Base-by-base conservation (phyloP, 306 rosid species). In the Trifolium fragiferum region DNA sequence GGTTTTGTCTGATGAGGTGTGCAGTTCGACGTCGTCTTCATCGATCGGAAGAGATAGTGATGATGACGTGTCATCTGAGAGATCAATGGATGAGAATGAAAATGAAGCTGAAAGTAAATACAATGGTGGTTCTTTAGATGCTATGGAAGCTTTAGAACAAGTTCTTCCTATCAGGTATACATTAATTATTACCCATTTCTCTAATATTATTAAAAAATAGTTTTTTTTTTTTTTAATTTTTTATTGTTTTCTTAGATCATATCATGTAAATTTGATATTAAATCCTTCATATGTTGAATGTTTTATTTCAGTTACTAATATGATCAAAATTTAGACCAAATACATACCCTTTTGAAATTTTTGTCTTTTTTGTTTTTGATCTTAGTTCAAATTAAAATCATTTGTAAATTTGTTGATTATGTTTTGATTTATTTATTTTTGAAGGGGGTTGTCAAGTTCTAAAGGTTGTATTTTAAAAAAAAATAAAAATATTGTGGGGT, bases 41-140 rank as follows among this genome's bases (percentile, higher is more conserved):
- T 93, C 98, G 89, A 91, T 94, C 61, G 98, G 98, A 63, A 88
- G 85, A 75, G 81, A 91, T 78, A 94, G 98, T 76, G 98, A 67
- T 23, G 60, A 57, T 13, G 72, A 91, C 76, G 82, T 75, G 66
- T 87, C 83, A 8, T 80, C 87, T 7, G 89, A 46, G 55, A 78
- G 86, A 68, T 89, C 88, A 1, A 80, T 76, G 60, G 87, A 33
- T 13, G 90, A 84, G 3, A 87, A 61, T 30, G 92, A 87, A 70
- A 81, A 84, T 60, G 98, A 91, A 83, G 98, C 80, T 72, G 79
- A 94, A 78, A 94, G 98, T 78, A 70, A 87, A 4, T 91, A 89
- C 32, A 87, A 82, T 51, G 93, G 80, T 57, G 94, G 81, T 2
- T 84, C 97, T 33, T 74, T 91, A 58, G 87, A 89, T 60, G 53